Base-by-base conservation (phyloP, 2,329 filamentous ascomycete genomes). In the Pseudovirgaria hyperparasitica region DNA sequence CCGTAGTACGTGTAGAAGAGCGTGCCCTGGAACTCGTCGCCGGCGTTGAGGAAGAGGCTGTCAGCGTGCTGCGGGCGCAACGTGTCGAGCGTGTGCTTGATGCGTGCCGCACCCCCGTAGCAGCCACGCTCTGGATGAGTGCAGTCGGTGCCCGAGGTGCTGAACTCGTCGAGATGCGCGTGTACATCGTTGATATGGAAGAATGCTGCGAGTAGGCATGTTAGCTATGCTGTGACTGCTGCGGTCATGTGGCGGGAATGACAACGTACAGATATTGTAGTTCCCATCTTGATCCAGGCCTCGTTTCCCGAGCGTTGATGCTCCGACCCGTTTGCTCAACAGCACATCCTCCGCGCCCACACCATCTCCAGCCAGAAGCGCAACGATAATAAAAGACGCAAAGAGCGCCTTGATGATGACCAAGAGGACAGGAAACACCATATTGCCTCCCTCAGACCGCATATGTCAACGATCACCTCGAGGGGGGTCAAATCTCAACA, bases 181-280 rank as follows among this genome's bases (percentile, higher is more conserved):
- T 78, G 74, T 9, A 78, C 70, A 43, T 78, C 73, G 42, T 78
- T 78, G 58, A 78, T 63, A 46, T 78, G 74, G 52, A 76, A 76
- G 54, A 77, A 76, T 5, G 72, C 48, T 52, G 8, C 12, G 8
- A 10, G 5, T n/a, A 11, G 19, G 16, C 16, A 28, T 21, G 33
- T 23, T 13, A 21, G n/a, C 6, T 13, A 17, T 6, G 13, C 22
- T 10, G 16, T 14, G 25, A 16, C 18, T 7, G 18, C 13, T 19
- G 10, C n/a, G n/a, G n/a, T n/a, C n/a, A n/a, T n/a, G n/a, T n/a
- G n/a, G n/a, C n/a, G 6, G 15, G 12, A 24, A 3, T 6, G 4
- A 13, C 9, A 12, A 31, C 46, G 37, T 31, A 52, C 47, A 48
- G 24, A 52, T 47, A 25, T 52, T 52, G 33, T 43, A 52, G 19